Evolutionary conservation across 73 alveolate genomes (phyloP).

Genomic region (Tetrahymena elliotti): DNA sequence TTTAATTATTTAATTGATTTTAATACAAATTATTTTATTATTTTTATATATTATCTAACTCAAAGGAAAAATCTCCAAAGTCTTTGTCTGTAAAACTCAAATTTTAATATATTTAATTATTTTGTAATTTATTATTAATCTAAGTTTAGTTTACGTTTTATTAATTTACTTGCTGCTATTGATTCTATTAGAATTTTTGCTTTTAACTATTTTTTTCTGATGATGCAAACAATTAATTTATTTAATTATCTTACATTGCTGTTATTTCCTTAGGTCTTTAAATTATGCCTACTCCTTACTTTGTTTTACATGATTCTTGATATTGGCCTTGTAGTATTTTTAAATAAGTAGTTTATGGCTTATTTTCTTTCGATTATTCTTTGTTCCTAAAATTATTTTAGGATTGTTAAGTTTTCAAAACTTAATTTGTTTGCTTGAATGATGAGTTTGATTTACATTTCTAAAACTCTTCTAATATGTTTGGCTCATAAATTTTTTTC

Average conservation of each 20-base stretch:
- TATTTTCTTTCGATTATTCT: background rate
- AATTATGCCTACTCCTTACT: background rate
- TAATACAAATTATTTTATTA: background rate
- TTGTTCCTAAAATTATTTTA: background rate
- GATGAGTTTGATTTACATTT: background rate
- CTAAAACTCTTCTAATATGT: background rate
- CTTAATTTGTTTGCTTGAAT: background rate
- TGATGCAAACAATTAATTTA: background rate
- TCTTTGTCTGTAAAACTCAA: background rate
- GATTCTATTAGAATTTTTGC: background rate
- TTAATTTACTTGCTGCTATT: too few species aligned
- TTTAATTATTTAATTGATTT: too few species aligned
- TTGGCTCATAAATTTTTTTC: background rate
- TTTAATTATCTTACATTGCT: background rate
- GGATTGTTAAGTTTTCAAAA: background rate
- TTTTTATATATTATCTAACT: background rate
- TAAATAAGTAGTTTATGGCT: background rate
- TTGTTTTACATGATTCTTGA: background rate
- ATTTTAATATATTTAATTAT: too few species aligned
- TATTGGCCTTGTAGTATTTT: background rate
- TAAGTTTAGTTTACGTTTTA: background rate
- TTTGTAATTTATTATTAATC: background rate
- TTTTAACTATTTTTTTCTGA: background rate
- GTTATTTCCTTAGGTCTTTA: background rate
- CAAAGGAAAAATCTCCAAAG: background rate